A percentile compares a stretch with the other conserved stretches of the same genome.
These are phyloP conservation scores for Musa beccarii DNA, from an alignment of 176 grass and related monocot genomes.

Conservation along the genomic window DNA sequence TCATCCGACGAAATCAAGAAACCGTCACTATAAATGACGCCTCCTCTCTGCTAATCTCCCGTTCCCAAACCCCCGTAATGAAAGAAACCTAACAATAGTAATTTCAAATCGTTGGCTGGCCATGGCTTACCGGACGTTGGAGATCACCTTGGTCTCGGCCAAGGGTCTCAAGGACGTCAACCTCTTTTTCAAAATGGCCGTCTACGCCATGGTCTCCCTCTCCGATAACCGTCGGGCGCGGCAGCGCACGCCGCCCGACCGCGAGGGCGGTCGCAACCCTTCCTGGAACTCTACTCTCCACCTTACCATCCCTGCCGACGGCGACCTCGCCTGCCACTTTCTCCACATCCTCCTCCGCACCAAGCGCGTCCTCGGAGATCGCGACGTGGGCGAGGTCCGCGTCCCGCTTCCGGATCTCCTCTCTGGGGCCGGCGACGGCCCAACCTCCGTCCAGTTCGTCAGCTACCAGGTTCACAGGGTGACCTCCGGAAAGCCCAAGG, in stretches of 20 bases:
- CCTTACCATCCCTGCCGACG: conserved; percentile 36
- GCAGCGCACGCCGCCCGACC: conserved; percentile 46
- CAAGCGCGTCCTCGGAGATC: conserved; percentile 61
- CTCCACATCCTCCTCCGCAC: conserved; percentile 58
- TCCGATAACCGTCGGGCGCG: conserved; percentile 39
- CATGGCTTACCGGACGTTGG: conserved; percentile 44
- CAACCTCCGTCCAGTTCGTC: conserved; percentile 42
- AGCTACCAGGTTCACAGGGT: conserved; percentile 68
- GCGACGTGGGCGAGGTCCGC: conserved; percentile 75
- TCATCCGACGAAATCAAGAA: too few species aligned
- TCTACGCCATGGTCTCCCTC: conserved; percentile 61
- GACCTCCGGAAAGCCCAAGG: conserved; percentile 57
- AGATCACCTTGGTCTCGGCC: conserved; percentile 63
- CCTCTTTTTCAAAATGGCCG: conserved; percentile 66
- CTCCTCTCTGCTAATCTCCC: too few species aligned
- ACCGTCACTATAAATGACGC: too few species aligned
- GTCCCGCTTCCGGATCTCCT: conserved; percentile 70
- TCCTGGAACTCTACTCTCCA: conserved; percentile 55
- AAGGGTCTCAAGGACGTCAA: conserved; percentile 88
- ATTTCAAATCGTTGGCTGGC: too few species aligned
- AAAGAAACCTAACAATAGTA: too few species aligned
- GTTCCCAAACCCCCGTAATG: too few species aligned
- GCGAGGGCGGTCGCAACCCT: conserved; percentile 47
- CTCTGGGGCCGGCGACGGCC: conserved; percentile 27
- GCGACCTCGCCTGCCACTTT: neutral